Base-by-base conservation (phyloP, 1,284 basidiomycete genomes). In the Schizophyllum commune region DNA sequence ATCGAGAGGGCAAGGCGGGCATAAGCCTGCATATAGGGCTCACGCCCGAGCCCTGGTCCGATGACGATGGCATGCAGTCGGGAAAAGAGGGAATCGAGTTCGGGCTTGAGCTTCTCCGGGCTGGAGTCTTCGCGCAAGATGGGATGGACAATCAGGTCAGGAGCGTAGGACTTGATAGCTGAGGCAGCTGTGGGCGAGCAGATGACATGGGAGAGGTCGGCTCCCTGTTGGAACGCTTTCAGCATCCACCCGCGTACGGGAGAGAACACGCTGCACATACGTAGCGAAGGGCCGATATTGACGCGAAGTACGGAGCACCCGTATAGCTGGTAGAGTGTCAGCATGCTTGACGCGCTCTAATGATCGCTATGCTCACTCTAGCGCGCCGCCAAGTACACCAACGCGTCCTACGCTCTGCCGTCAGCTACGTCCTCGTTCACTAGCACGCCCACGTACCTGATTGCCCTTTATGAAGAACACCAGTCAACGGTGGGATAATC, bases 101-200 rank as follows among this genome's bases (percentile, higher is more conserved):
- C 83, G 0, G 77, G 71, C 56, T 79, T 76, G 27, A 92, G 81
- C 56, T 73, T 70, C 17, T 80, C 77, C 11, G 84, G 85, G 68
- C 8, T 82, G 79, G 69, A 69, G 53, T 87, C 81, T 72, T 88
- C 82, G 47, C 77, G 79, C 5, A 99, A 82, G 58, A 97, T 89
- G 0, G 92, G 94, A 70, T 98, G 96, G 0, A 99, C 96, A 69
- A 99, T 99, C 55, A 98, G 77, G 74, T 99, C 96, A 8, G 94
- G 92, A 0, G 91, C 92, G 70, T 98, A 99, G 0, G 92, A 90
- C 77, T 99, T 99, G 80, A 99, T 98, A 21, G 94, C 90, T 1
- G 83, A 82, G 32, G 92, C 92, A 1, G 94, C 94, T 0, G 84
- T 85, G 0, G 96, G 96, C 11, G 95, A 89, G 75, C 96, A 99